Evolutionary conservation across 1,284 basidiomycete genomes (phyloP), one percentile per base, ranked within the genome.

Genomic region (Apiotrichum montevideense): DNA sequence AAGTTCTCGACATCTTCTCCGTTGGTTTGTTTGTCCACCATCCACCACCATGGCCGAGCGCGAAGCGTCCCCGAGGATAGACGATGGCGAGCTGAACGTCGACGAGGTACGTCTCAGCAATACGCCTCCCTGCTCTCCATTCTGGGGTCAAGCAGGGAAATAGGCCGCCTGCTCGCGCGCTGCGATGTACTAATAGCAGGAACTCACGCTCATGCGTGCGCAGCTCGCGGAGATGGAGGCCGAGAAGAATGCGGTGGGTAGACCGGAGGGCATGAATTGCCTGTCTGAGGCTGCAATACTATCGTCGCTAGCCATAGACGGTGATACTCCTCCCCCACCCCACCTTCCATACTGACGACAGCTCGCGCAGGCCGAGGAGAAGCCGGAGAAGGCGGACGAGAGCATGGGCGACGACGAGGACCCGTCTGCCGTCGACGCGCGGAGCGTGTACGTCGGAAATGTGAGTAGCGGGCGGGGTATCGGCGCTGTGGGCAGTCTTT

Each of bases 361-460:
- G 57, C 56, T 63, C 51, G 52, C 58, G 33, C 56, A 61, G 55
- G 52, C 55, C 2, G 58, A 56, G 13, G 58, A 43, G 15, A 52
- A 43, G 21, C 56, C 59, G 35, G 41, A 63, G 57, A 51, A 59
- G 40, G 57, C 54, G 40, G 72, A 70, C 50, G 86, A 87, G 63
- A 84, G 83, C 3, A 88, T 90, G 71, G 76, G 74, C 32, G 70
- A 67, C 47, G 71, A 80, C 53, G 81, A 82, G 57, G 76, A 77
- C 47, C 75, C 79, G 49, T 81, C 86, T 43, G 80, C 83, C 44
- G 85, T 94, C 14, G 96, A 99, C 76, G 77, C 80, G 60, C 82
- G 94, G 72, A 97, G 93, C 80, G 79, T 99, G 53, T 98, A 94
- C 75, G 88, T 99, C 64, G 96, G 96, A 47, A 98, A 98, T 77